These are phyloP conservation scores for Pelargonium cotyledonis DNA, from an alignment of 441 rosid genomes.

Conservation along the genomic window DNA sequence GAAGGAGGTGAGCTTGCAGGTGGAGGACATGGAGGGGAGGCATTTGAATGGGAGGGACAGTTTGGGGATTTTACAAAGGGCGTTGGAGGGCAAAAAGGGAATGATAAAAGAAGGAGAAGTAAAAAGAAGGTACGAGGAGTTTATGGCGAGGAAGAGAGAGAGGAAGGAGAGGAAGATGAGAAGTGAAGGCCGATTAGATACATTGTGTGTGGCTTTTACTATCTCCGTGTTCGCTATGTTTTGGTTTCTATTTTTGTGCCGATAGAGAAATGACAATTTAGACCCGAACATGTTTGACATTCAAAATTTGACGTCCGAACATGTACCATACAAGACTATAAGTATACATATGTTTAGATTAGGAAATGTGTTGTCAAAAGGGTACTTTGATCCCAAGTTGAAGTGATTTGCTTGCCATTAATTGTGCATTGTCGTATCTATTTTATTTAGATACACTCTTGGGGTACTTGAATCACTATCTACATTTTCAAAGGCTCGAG, in stretches of 20 bases:
- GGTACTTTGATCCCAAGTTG: too few relatives aligned
- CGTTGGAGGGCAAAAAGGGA: constrained; percentile 41
- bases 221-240: background rate
- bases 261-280: too few relatives aligned
- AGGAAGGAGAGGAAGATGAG: background rate
- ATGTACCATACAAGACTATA: too few relatives aligned
- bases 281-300: too few relatives aligned
- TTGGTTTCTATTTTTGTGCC: background rate
- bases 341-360: too few relatives aligned
- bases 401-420: too few relatives aligned
- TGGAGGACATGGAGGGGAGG: constrained; percentile 76
- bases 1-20: constrained; percentile 59
- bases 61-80: constrained; percentile 43
- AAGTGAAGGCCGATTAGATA: background rate
- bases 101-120: constrained; percentile 23
- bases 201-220: background rate
- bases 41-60: constrained; percentile 55
- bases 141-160: background rate
- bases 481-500: too few relatives aligned
- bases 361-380: too few relatives aligned
- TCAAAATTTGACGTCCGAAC: too few relatives aligned
- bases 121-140: constrained; percentile 12
- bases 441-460: too few relatives aligned
- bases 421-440: too few relatives aligned
- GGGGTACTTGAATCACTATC: too few relatives aligned